Base-by-base conservation (phyloP, 805 yeast genomes). In the Nakazawaea holstii region DNA sequence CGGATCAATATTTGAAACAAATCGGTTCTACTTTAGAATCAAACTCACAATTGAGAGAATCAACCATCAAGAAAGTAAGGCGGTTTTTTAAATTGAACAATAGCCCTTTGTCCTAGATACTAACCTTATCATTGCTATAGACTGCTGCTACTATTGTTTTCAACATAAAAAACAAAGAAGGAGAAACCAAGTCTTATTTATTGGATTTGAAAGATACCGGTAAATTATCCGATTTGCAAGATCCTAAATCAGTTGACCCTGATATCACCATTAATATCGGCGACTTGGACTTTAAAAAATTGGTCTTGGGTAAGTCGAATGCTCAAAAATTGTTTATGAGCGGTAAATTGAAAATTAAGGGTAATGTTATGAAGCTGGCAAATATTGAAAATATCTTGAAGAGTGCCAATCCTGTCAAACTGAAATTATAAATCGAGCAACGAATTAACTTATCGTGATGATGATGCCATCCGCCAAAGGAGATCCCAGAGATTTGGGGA, bases 321-420 rank as follows among this genome's bases (percentile, higher is more conserved):
- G 88, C 95, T 41, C 95, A 88, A 68, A 83, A 81, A 69, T 76
- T 88, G 59, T 88, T 87, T 66, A 79, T 88, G 85, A 70, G 77
- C 57, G 96, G 96, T 37, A 84, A 84, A 67, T 77, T 88, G 66
- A 87, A 87, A 75, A 82, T 88, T 54, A 86, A 83, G 73, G 96
- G 96, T 55, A 87, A 89, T 70, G 84, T 88, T 70, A 85, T 85
- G 91, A 88, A 88, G 74, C 95, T 95, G 46, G 79, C 91, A 39
- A 78, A 79, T 50, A 78, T 86, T 51, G 92, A 85, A 66, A 69
- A 75, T 42, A 78, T 86, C 43, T 75, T 86, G 68, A 82, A 81
- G 72, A 62, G 68, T 49, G 76, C 77, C 6, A 57, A 53, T 24
- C 74, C 76, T 15, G 59, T 62, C 26, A 68, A 69, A 62, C 62